Base-by-base conservation (phyloP, 208 protist species). In the Leptomonas seymouri region DNA sequence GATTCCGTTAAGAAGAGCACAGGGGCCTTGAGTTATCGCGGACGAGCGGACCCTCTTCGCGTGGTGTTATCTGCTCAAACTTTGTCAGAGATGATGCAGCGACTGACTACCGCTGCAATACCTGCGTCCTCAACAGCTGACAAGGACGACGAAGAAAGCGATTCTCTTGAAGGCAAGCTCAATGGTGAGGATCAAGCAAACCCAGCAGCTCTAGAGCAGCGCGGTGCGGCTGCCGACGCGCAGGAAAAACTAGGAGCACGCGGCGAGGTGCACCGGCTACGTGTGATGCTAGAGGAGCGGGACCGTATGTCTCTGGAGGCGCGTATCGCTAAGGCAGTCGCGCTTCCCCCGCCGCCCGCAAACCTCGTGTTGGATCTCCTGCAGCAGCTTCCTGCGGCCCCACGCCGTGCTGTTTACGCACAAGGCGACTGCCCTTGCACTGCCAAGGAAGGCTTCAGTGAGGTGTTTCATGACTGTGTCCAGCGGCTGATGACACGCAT, bases 401-500 rank as follows among this genome's bases (percentile, higher is more conserved):
- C 75, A n/a, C 74, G 76, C 0, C 74, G 74, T 23, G 87, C 75
- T 4, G 78, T 90, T 30, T 87, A 93, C 74, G 78, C 86, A 60
- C 71, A 73, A 31, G 59, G 58, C 46, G 50, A 46, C 36, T 90
- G 84, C 54, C 87, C 87, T 11, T 84, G 83, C 39, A 30, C 57
- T 18, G 48, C 21, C 18, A 44, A 45, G 23, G 79, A 85, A 27
- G 87, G 86, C 14, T 87, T 92, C 72, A 72, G 56, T 18, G 56
- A 73, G 30, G 20, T 41, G 8, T 74, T 81, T 49, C 71, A 76
- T 54, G 31, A 60, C 12, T 53, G 57, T 6, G 72, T 87, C 7
- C 85, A 90, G 62, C 23, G 59, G 23, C 45, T 58, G 58, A 74
- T 84, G 71, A 90, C 81, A n/a, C 49, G 63, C 9, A 68, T 61